These are phyloP conservation scores for Pistacia vera DNA, from an alignment of 345 rosid genomes.

Conservation along the genomic window DNA sequence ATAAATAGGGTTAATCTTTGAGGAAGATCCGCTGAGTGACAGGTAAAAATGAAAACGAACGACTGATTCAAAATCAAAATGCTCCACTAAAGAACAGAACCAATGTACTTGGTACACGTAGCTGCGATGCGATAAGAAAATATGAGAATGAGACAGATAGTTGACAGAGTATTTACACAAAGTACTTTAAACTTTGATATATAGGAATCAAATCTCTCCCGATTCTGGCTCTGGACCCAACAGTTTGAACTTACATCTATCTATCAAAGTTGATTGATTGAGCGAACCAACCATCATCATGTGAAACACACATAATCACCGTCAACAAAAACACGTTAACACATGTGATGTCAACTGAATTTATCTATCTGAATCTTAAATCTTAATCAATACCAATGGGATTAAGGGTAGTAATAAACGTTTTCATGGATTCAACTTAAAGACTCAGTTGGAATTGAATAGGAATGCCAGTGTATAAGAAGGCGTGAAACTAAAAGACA, in stretches of 20 bases:
- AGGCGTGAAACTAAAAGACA: not conserved
- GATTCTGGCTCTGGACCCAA: not conserved
- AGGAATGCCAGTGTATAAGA: no score
- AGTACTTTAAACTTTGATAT: not conserved
- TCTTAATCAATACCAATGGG: no score
- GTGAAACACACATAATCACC: not conserved
- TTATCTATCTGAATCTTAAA: not conserved
- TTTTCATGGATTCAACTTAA: no score
- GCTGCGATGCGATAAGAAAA: not conserved
- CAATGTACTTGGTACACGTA: not conserved
- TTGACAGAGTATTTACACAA: not conserved
- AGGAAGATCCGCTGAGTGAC: conserved; percentile 1
- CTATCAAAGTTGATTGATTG: not conserved
- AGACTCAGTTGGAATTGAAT: no score
- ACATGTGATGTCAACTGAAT: no score
- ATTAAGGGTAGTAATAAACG: no score
- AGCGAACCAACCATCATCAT: not conserved
- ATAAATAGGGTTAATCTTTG: not conserved
- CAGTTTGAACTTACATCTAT: not conserved
- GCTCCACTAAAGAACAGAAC: not conserved
- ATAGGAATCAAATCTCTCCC: conserved; percentile 6
- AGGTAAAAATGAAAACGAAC: not conserved
- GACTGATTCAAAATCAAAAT: not conserved
- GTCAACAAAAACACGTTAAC: no score
- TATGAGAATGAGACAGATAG: not conserved